Evolutionary conservation across 352 stramenopile species (phyloP), one percentile per base, ranked within the genome.

Genomic region (Globisporangium mamillatum): DNA sequence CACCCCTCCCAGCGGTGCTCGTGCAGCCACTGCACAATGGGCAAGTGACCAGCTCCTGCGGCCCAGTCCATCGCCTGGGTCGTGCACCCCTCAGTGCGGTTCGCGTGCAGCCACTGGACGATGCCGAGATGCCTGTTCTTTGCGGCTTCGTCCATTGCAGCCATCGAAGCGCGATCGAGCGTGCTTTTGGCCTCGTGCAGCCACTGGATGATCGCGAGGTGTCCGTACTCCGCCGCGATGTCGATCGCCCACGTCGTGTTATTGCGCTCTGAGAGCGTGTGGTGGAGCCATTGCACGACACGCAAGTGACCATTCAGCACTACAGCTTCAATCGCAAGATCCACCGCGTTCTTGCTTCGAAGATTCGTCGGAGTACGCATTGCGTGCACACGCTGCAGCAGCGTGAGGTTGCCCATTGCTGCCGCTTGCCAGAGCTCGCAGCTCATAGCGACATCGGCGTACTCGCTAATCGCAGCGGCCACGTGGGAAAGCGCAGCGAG

Each of bases 11-110:
- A 77, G 1, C 82, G 67, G 54, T 89, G 65, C 10, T 32, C 54
- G 38, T 93, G 81, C 12, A 93, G 73, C 82, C 82, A 93, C 48
- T 87, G 59, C 1, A 92, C 68, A 3, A 91, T 75, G 1, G 76
- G 48, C n/a, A 92, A 65, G 52, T 92, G 78, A 10, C 84, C 84
- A 44, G 82, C 66, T 25, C 81, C 69, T 0, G 84, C 81, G 0
- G 84, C 84, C 71, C 87, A 88, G 67, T 91, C 84, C 65, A 93
- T 91, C 18, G 82, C 84, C 52, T 77, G 73, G 8, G 64, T 64
- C 16, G 81, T 89, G 67, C 81, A 90, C n/a, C 82, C 82, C 64
- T 91, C 82, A 2, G 10, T 71, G 2, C 81, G 75, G 57, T 91
- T 66, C 4, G 41, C 53, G n/a, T 93, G 84, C 14, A 93, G 72